phyloP scores from a whole-genome alignment of 1,139 yeast species.

The Yamadazyma triangularis region DNA sequence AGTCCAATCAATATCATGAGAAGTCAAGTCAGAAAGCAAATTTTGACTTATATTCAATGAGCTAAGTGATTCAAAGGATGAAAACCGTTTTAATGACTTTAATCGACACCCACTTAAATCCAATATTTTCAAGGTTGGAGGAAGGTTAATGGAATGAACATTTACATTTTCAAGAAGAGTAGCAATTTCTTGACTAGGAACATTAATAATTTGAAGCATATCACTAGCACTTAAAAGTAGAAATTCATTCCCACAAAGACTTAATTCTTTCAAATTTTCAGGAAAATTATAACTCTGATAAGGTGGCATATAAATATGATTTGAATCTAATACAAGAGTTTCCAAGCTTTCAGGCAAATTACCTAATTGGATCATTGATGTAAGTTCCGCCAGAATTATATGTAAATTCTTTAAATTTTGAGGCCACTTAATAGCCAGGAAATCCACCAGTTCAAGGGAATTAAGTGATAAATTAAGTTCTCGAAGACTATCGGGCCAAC shows the following conservation, averaged over 20 bases:
- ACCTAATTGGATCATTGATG: too few species aligned
- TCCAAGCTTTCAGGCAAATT: constrained; percentile 18
- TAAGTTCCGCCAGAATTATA: too few species aligned
- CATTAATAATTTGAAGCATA: not conserved
- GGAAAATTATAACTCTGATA: constrained; percentile 20
- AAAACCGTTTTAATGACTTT: too few species aligned
- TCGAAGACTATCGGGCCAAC: not conserved
- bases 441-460: constrained; percentile 3
- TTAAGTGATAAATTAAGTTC: constrained; percentile 1
- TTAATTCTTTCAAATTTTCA: constrained; percentile 14
- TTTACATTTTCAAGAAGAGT: constrained; percentile 16
- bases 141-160: constrained; percentile 22
- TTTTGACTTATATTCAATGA: too few species aligned
- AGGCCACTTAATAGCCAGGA: constrained; percentile 13
- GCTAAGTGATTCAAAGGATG: too few species aligned
- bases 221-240: not conserved
- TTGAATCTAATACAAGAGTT: constrained; percentile 21
- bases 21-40: too few species aligned
- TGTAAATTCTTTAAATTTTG: constrained; percentile 19
- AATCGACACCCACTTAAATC: constrained; percentile 21
- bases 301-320: constrained; percentile 12
- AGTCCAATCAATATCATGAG: too few species aligned
- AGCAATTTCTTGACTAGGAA: not conserved
- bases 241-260: constrained; percentile 5
- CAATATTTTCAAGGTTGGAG: constrained; percentile 17